Percentiles rank a stretch among this genome's conserved stretches.
phyloP scores from a whole-genome alignment of 1,139 yeast genomes.

The Kodamaea derodonti region DNA sequence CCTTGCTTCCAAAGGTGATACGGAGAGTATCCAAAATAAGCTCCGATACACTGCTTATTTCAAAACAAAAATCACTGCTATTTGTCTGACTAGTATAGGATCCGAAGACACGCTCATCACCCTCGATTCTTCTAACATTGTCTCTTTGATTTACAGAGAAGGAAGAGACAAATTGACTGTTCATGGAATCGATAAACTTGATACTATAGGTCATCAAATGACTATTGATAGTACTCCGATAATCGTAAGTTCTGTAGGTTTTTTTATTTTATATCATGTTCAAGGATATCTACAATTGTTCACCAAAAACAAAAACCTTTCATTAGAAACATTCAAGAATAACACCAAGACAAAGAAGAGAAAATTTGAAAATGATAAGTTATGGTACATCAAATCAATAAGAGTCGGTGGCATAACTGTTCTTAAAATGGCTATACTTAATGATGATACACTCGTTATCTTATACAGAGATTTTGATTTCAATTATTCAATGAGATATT shows the following conservation, averaged over 20 bases:
- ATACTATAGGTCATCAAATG: constrained; percentile 26
- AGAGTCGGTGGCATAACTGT: constrained; percentile 29
- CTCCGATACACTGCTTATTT: constrained; percentile 3
- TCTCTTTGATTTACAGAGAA: constrained; percentile 7
- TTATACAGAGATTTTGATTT: constrained; percentile 36
- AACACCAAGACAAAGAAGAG: constrained; percentile 1
- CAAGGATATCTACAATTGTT: constrained; percentile 28
- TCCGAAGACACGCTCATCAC: constrained; percentile 12
- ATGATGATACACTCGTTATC: constrained; percentile 20
- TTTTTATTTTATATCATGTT: constrained; percentile 25
- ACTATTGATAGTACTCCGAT: constrained; percentile 24
- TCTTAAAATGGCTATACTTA: constrained; percentile 18
- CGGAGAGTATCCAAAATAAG: neutral
- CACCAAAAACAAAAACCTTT: constrained; percentile 10
- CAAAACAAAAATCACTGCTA: constrained; percentile 5
- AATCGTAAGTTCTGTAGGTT: constrained; percentile 19
- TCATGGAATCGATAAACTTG: constrained; percentile 13
- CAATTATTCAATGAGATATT: constrained; percentile 30
- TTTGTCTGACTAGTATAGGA: constrained; percentile 7
- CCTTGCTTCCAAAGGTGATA: too few relatives aligned
- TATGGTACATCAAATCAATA: constrained; percentile 13
- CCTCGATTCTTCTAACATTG: constrained; percentile 10
- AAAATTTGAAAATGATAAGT: constrained; percentile 2
- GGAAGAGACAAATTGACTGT: constrained; percentile 2
- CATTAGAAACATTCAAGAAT: neutral